A percentile compares a stretch with the other conserved stretches of the same genome.
Conservation (phyloP, 148 eudicot species). For the Fagopyrum esculentum region DNA sequence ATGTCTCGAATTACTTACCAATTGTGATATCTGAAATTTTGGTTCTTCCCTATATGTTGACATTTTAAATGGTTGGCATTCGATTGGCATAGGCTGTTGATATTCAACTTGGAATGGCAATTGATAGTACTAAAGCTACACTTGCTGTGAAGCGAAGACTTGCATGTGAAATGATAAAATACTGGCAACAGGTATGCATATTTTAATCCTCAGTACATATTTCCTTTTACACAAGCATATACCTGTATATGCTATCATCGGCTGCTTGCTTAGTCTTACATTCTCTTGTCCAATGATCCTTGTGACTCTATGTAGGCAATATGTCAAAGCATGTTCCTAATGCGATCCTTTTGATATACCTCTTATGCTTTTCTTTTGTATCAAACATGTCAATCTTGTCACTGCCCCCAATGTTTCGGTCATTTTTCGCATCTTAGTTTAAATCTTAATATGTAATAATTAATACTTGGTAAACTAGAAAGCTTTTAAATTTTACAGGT, state of each 20-base stretch:
- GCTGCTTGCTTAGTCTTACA: not conserved
- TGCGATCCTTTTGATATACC: not conserved
- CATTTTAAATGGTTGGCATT: not conserved
- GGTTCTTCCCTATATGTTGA: not conserved
- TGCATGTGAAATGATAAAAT: constrained; percentile 98
- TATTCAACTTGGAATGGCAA: constrained; percentile 96
- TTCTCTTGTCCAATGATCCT: not conserved
- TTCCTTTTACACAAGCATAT: not conserved
- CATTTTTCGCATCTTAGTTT: too few relatives aligned
- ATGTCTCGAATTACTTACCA: not conserved
- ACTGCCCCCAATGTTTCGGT: not conserved
- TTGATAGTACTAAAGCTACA: constrained; percentile 96
- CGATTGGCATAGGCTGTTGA: constrained; percentile 42
- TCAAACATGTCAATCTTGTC: not conserved
- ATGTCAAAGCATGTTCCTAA: not conserved
- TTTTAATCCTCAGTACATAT: not conserved
- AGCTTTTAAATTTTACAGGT: too few relatives aligned
- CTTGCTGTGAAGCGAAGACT: constrained; percentile 97
- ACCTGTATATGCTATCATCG: not conserved
- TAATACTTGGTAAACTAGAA: too few relatives aligned
- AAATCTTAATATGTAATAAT: too few relatives aligned
- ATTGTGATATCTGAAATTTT: not conserved
- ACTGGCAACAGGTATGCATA: constrained; percentile 88
- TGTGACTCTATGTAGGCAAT: not conserved
- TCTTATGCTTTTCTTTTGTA: not conserved